phyloP scores from a whole-genome alignment of 2,329 filamentous ascomycete genomes.

The Sphaerulina populicola region DNA sequence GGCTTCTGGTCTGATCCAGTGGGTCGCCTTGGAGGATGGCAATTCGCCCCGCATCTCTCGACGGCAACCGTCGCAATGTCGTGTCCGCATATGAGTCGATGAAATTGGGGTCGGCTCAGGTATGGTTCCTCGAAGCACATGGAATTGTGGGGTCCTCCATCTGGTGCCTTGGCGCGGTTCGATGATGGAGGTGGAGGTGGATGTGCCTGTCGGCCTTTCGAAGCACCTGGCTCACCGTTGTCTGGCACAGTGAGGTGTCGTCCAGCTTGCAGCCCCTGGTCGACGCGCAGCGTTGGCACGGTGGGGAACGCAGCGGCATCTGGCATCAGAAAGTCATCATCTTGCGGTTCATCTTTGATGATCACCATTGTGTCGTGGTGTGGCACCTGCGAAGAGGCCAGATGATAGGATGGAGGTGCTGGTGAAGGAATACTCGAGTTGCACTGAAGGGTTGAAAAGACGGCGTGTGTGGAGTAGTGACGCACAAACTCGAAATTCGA shows the following conservation, averaged over 20 bases:
- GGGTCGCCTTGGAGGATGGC: background rate
- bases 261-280: background rate
- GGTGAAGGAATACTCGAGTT: background rate
- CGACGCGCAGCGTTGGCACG: background rate
- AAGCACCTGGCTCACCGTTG: background rate
- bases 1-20: constrained; percentile 3
- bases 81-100: constrained; percentile 9
- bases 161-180: constrained; percentile 6
- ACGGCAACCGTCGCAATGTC: constrained; percentile 6
- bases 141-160: constrained; percentile 5
- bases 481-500: background rate
- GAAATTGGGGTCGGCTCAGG: constrained; percentile 5
- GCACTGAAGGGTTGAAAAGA: background rate
- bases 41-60: constrained; percentile 9
- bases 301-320: background rate
- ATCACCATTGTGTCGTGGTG: background rate
- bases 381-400: background rate
- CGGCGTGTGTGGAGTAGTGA: background rate
- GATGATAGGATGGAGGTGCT: background rate
- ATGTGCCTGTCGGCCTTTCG: background rate
- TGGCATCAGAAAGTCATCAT: background rate
- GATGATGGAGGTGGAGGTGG: background rate
- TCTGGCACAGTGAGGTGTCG: background rate
- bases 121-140: constrained; percentile 7
- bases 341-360: background rate